phyloP scores from a whole-genome alignment of 2,329 filamentous ascomycete genomes.

The Lachnellula cervina region DNA sequence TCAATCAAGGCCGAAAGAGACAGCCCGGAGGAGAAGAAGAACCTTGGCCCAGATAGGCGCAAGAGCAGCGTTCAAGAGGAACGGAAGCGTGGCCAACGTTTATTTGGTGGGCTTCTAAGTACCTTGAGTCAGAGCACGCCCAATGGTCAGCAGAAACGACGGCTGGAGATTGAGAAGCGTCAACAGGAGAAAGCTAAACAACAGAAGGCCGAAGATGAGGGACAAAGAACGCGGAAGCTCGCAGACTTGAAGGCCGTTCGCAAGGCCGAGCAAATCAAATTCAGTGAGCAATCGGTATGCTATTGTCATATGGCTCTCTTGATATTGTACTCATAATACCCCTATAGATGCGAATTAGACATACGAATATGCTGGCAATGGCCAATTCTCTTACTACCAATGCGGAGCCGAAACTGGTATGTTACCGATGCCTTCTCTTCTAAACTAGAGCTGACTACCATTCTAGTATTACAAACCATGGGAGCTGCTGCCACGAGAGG shows the following conservation, averaged over 20 bases:
- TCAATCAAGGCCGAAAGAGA: constrained; percentile 13
- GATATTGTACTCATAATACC: constrained; percentile 7
- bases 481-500: constrained; percentile 65
- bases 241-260: constrained; percentile 58
- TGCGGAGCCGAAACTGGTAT: constrained; percentile 67
- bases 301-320: not conserved
- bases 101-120: constrained; percentile 69
- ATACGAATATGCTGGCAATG: constrained; percentile 64
- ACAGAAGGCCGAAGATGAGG: constrained; percentile 67
- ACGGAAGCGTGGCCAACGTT: constrained; percentile 74
- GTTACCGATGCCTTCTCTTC: constrained; percentile 31
- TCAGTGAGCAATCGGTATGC: constrained; percentile 73
- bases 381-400: constrained; percentile 71
- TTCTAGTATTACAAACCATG: constrained; percentile 79
- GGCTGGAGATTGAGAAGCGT: constrained; percentile 75
- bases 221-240: constrained; percentile 59
- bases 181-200: constrained; percentile 72
- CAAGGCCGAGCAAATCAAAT: constrained; percentile 64
- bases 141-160: constrained; percentile 60
- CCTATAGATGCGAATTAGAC: constrained; percentile 56
- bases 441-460: constrained; percentile 18
- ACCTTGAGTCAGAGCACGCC: constrained; percentile 65
- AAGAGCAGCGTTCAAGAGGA: constrained; percentile 60
- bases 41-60: constrained; percentile 31
- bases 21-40: constrained; percentile 18